Evolutionary conservation across 1,284 basidiomycete species (phyloP).

Genomic region (Athelia sp.): DNA sequence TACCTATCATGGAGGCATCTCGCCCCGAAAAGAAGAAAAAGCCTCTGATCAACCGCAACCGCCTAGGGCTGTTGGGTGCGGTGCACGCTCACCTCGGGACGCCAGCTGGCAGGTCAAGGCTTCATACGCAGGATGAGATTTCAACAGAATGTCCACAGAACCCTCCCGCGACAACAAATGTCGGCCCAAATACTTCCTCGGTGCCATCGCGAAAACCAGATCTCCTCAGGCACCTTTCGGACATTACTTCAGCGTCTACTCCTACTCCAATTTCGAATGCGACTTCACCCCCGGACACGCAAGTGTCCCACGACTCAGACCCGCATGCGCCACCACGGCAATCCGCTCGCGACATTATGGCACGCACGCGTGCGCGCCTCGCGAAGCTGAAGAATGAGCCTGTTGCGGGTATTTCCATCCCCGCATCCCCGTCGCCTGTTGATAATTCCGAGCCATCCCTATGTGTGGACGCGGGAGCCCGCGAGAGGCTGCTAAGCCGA

Average conservation of each 20-base stretch:
- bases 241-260: not conserved
- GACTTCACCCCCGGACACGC: constrained; percentile 1
- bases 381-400: constrained; percentile 12
- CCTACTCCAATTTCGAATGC: not conserved
- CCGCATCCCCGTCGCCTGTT: not conserved
- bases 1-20: too few species aligned
- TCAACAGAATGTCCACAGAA: constrained; percentile 11
- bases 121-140: constrained; percentile 4
- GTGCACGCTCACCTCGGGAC: constrained; percentile 43
- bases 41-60: constrained; percentile 9
- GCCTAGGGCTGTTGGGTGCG: constrained; percentile 38
- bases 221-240: constrained; percentile 16
- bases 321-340: constrained; percentile 5
- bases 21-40: constrained; percentile 12
- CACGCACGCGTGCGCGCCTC: constrained; percentile 23
- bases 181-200: not conserved
- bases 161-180: constrained; percentile 1
- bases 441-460: not conserved
- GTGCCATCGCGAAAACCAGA: constrained; percentile 9
- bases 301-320: constrained; percentile 4
- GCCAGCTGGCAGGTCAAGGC: constrained; percentile 11
- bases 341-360: constrained; percentile 28
- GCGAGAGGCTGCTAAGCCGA: constrained; percentile 37
- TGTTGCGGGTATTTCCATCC: not conserved
- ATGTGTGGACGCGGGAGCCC: constrained; percentile 21